phyloP scores from a whole-genome alignment of 2,329 filamentous ascomycete genomes.

The Phoma herbarum region DNA sequence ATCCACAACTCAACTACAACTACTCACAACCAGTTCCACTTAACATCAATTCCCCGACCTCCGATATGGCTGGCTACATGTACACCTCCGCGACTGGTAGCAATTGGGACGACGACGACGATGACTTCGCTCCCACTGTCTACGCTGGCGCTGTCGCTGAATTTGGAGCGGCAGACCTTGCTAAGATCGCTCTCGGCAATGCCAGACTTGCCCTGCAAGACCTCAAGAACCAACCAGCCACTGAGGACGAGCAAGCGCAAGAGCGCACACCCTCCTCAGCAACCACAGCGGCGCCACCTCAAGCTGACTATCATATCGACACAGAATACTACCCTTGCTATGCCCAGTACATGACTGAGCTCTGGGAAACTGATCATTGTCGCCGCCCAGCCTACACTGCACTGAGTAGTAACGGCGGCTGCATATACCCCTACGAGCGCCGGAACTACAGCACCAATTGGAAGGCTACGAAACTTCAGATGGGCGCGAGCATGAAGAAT shows the following conservation, averaged over 20 bases:
- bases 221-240: neutral
- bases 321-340: neutral
- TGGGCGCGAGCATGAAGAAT: neutral
- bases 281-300: neutral
- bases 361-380: conserved; percentile 1
- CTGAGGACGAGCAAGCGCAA: neutral
- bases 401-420: conserved; percentile 8
- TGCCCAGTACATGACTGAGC: neutral
- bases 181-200: conserved; percentile 15
- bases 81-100: conserved; percentile 7
- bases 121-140: conserved; percentile 24
- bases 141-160: conserved; percentile 28
- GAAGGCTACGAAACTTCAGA: neutral
- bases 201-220: conserved; percentile 12
- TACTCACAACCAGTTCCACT: neutral
- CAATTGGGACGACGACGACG: conserved; percentile 36
- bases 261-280: neutral
- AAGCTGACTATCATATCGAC: neutral
- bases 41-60: neutral
- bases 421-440: neutral
- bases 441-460: conserved; percentile 14
- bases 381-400: conserved; percentile 25
- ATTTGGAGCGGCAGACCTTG: neutral
- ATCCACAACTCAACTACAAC: neutral
- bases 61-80: conserved; percentile 21